phyloP scores from a whole-genome alignment of 208 protist genomes.

The Trypanosoma lewisi region DNA sequence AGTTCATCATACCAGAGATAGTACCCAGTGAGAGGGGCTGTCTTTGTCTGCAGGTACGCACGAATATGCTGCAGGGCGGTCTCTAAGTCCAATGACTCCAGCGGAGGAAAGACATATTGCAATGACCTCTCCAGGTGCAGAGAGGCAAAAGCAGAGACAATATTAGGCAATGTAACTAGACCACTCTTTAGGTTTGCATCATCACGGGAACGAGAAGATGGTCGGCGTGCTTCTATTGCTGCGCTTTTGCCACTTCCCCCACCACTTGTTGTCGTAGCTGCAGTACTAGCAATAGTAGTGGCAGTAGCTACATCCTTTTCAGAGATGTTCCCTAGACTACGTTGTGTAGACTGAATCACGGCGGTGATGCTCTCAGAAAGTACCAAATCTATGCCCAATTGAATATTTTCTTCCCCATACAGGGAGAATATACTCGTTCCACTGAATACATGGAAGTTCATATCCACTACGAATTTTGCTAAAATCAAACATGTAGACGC shows the following conservation, averaged over 20 bases:
- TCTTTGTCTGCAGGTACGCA: constrained; percentile 54
- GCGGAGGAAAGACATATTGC: constrained; percentile 38
- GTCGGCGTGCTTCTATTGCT: constrained; percentile 8
- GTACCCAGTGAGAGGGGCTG: constrained; percentile 50
- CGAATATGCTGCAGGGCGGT: constrained; percentile 47
- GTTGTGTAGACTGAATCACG: constrained; percentile 30
- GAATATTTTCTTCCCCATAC: constrained; percentile 58
- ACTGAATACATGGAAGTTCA: constrained; percentile 64
- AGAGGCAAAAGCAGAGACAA: constrained; percentile 58
- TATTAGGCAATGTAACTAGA: constrained; percentile 36
- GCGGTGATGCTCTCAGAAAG: constrained; percentile 41
- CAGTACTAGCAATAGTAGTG: background rate
- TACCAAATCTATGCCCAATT: constrained; percentile 19
- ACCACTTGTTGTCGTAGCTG: no score
- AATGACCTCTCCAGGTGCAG: constrained; percentile 47
- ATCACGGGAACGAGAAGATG: constrained; percentile 8
- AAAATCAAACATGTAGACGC: constrained; percentile 49
- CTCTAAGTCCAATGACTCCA: constrained; percentile 62
- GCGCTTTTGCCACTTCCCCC: no score
- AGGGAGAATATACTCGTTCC: constrained; percentile 55
- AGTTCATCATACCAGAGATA: constrained; percentile 78
- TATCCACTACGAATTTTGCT: constrained; percentile 59
- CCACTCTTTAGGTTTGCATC: constrained; percentile 13
- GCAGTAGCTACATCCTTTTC: constrained; percentile 4
- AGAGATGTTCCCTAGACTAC: constrained; percentile 21